These are phyloP conservation scores for Hymenoscyphus infarciens DNA, from an alignment of 2,329 filamentous ascomycete genomes.

Conservation along the genomic window DNA sequence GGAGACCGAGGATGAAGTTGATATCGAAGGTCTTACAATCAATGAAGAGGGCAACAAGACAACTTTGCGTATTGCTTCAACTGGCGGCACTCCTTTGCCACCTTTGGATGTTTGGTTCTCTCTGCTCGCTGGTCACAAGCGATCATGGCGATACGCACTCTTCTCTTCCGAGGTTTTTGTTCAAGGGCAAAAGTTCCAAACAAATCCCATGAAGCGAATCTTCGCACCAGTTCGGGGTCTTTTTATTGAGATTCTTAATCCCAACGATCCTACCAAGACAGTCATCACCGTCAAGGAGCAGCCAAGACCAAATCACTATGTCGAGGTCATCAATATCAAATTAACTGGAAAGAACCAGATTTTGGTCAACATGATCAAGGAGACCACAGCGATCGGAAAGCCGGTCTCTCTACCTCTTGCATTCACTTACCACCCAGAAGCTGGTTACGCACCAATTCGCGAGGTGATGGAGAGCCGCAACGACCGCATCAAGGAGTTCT, in stretches of 20 bases:
- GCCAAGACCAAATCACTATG: conserved; percentile 77
- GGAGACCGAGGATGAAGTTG: conserved; percentile 66
- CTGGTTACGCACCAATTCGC: conserved; percentile 93
- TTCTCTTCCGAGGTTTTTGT: conserved; percentile 92
- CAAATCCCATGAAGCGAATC: conserved; percentile 89
- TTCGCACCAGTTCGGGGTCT: conserved; percentile 83
- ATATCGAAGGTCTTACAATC: conserved; percentile 82
- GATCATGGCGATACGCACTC: conserved; percentile 92
- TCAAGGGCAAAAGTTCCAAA: conserved; percentile 95
- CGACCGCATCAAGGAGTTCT: conserved; percentile 98
- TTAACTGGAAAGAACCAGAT: conserved; percentile 75
- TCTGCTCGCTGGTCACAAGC: conserved; percentile 77
- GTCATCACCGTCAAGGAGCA: conserved; percentile 85
- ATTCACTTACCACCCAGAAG: conserved; percentile 92
- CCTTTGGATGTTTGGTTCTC: conserved; percentile 80
- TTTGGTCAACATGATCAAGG: conserved; percentile 85
- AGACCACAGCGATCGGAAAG: conserved; percentile 79
- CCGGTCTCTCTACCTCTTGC: conserved; percentile 79
- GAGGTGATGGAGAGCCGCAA: conserved; percentile 96
- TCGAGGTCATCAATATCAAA: conserved; percentile 84
- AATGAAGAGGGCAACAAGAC: conserved; percentile 76
- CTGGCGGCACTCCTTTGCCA: conserved; percentile 71
- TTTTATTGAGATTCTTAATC: conserved; percentile 81
- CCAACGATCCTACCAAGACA: conserved; percentile 79
- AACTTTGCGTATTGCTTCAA: conserved; percentile 77